phyloP scores from a whole-genome alignment of 208 protist species.

The Crithidia thermophila region DNA sequence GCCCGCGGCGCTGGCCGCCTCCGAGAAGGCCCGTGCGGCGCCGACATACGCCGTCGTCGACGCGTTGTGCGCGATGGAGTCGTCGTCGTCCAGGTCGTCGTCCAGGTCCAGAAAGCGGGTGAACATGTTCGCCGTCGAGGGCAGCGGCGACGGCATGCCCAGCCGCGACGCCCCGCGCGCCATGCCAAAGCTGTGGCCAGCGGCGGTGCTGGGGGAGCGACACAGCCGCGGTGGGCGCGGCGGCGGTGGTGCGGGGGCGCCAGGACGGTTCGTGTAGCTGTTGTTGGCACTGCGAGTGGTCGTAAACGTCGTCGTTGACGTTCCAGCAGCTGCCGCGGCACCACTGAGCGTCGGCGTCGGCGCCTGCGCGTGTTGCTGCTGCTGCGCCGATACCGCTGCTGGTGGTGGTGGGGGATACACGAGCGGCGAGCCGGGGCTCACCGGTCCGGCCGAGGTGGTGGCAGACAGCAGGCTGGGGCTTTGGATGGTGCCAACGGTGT shows the following conservation, averaged over 20 bases:
- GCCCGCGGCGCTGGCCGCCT: slow-evolving; percentile 1
- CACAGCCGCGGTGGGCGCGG: slow-evolving; percentile 4
- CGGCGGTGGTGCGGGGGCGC: slow-evolving; percentile 1
- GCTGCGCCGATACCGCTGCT: background rate
- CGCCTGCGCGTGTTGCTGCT: background rate
- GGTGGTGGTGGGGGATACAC: background rate
- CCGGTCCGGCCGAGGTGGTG: too few species aligned
- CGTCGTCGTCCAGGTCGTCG: slow-evolving; percentile 36
- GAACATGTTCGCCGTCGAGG: slow-evolving; percentile 72
- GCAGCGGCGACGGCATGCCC: slow-evolving; percentile 65
- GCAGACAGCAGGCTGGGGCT: too few species aligned
- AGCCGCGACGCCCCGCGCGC: slow-evolving; percentile 5
- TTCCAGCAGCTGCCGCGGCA: background rate
- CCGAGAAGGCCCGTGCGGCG: background rate
- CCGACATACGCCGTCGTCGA: background rate
- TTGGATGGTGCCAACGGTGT: too few species aligned
- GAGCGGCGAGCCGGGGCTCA: too few species aligned
- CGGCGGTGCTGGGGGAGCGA: slow-evolving; percentile 9
- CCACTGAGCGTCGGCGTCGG: background rate
- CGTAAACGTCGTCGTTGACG: background rate
- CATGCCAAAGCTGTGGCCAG: background rate
- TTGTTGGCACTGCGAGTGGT: slow-evolving; percentile 4
- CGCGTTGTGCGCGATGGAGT: slow-evolving; percentile 8
- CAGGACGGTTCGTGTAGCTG: slow-evolving; percentile 6
- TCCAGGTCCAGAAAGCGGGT: slow-evolving; percentile 44